Base-by-base conservation (phyloP, 345 rosid genomes). In the Acer negundo region DNA sequence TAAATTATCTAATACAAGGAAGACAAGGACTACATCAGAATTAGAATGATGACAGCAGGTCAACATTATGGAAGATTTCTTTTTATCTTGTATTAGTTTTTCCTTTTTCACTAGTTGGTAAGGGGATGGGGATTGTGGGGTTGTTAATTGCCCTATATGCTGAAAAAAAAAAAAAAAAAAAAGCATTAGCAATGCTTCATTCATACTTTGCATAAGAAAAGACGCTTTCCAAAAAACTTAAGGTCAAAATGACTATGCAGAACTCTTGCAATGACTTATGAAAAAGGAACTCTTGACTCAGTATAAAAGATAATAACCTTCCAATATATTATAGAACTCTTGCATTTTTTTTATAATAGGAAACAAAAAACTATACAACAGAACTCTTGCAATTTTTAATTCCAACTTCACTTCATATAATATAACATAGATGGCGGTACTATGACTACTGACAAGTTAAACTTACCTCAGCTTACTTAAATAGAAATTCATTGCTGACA, bases 401-500 rank as follows among this genome's bases (percentile, higher is more conserved):
- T 22, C 49, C 49, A 46, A 10, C 63, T 59, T 19, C 63, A 59
- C 63, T 59, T 59, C 63, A 59, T n/a, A 20, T 59, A 19, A 7
- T 59, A 19, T 10, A 59, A 20, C 26, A n/a, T 38, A 40, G 23
- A 67, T n/a, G 47, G 70, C 3, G 13, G 28, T 12, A 13, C 8
- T 38, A 10, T 17, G 31, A 28, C 31, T 28, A 28, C 31, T 28
- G 31, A 28, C 42, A 23, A 40, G 35, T 62, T 15, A 78, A 81
- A 46, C 56, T 76, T 86, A 93, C 98, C 97, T 84, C 77, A 96
- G 85, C 89, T 91, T 96, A 81, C 79, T 85, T 73, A 85, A 84
- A 80, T 96, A 96, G 87, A 96, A 94, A 58, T 84, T 80, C 92
- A 92, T 86, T n/a, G 98, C 99, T 67, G 72, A 77, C 24, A 76